Evolutionary conservation across 2,329 filamentous ascomycete species (phyloP).

Genomic region (Teratosphaeria pseudoeucalypti): DNA sequence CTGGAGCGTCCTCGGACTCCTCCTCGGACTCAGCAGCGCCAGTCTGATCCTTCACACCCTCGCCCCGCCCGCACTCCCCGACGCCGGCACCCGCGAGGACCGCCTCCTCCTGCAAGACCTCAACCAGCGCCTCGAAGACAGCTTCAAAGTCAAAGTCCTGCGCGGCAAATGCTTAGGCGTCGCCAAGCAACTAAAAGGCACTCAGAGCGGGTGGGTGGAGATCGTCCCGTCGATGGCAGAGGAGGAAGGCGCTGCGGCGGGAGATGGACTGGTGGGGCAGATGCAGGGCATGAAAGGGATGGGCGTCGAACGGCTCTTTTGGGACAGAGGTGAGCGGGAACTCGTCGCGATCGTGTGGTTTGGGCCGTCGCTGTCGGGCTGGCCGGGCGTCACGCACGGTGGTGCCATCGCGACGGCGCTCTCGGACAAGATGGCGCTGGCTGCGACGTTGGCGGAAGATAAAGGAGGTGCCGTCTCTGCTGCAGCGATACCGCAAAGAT

Average conservation of each 20-base stretch:
- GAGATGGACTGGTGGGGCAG: conserved; percentile 18
- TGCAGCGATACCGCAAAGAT: conserved; percentile 20
- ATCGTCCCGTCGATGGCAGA: conserved; percentile 11
- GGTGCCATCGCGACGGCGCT: conserved; percentile 58
- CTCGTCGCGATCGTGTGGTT: conserved; percentile 57
- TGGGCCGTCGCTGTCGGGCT: conserved; percentile 54
- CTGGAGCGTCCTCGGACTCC: conserved; percentile 28
- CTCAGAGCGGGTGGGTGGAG: conserved; percentile 23
- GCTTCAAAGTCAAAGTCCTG: conserved; percentile 41
- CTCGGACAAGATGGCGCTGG: conserved; percentile 59
- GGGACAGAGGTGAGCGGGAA: conserved; percentile 48
- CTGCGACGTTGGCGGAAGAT: conserved; percentile 43
- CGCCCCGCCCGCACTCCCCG: conserved; percentile 34
- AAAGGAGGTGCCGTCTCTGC: conserved; percentile 6
- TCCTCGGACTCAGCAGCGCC: conserved; percentile 33
- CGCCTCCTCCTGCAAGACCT: conserved; percentile 31
- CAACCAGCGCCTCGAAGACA: conserved; percentile 32
- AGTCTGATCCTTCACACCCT: conserved; percentile 32
- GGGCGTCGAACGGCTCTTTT: conserved; percentile 52
- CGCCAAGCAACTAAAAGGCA: conserved; percentile 20
- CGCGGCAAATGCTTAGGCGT: conserved; percentile 32
- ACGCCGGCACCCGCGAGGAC: conserved; percentile 34
- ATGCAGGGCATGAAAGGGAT: conserved; percentile 30
- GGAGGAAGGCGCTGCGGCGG: conserved; percentile 3
- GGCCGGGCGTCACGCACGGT: conserved; percentile 63